Conservation (phyloP, 805 yeast genomes). For the Sugiyamaella qingdaonensis region DNA sequence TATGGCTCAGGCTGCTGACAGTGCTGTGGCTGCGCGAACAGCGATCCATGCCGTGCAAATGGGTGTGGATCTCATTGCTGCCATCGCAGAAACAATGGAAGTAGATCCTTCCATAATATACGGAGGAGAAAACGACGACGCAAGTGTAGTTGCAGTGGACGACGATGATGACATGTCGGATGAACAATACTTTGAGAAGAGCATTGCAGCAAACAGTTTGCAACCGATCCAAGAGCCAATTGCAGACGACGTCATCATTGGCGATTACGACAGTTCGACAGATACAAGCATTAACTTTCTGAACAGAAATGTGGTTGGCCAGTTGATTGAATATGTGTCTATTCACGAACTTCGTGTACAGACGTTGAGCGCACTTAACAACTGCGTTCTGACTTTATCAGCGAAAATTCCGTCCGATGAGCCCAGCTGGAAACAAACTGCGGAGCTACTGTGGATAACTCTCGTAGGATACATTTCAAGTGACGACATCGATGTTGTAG, state of each 20-base stretch:
- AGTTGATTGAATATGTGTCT: slow-evolving; percentile 33
- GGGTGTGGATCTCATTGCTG: slow-evolving; percentile 70
- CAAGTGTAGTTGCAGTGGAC: slow-evolving; percentile 4
- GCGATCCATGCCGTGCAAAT: slow-evolving; percentile 61
- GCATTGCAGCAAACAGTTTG: slow-evolving; percentile 15
- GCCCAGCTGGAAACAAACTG: slow-evolving; percentile 36
- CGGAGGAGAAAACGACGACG: slow-evolving; percentile 6
- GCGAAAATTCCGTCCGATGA: slow-evolving; percentile 32
- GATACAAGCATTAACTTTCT: slow-evolving; percentile 15
- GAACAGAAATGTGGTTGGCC: slow-evolving; percentile 14
- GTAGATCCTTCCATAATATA: slow-evolving; percentile 18
- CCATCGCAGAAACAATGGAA: slow-evolving; percentile 58
- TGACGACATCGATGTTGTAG: slow-evolving; percentile 28
- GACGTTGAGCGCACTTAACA: slow-evolving; percentile 64
- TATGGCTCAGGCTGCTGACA: slow-evolving; percentile 17
- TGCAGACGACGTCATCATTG: slow-evolving; percentile 16
- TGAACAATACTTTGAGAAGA: slow-evolving; percentile 15
- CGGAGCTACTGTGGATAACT: slow-evolving; percentile 28
- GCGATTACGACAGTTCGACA: slow-evolving; percentile 11
- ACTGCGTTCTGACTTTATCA: slow-evolving; percentile 56
- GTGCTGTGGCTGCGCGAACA: slow-evolving; percentile 30
- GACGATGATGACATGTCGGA: slow-evolving; percentile 22
- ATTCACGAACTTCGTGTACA: slow-evolving; percentile 48
- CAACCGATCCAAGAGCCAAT: background rate
- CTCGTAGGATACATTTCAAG: slow-evolving; percentile 15